Percentiles rank a stretch among this genome's conserved stretches.
These are phyloP conservation scores for Wolfiporia cocos DNA, from an alignment of 1,284 basidiomycete genomes.

Conservation along the genomic window DNA sequence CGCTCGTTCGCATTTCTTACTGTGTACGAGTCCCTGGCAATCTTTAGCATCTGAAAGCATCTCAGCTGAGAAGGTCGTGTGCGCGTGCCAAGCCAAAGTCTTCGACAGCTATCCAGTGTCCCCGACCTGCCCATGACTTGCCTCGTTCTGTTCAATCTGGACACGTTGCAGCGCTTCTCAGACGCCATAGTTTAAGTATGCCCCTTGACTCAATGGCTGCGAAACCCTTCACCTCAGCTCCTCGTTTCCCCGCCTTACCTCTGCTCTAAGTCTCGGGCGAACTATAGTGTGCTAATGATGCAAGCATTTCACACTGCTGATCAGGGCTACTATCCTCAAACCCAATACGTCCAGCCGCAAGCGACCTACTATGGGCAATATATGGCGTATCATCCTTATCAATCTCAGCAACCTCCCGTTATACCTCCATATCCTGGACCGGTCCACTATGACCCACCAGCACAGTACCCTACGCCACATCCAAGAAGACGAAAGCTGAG, in stretches of 20 bases:
- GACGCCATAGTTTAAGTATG: conserved; percentile 6
- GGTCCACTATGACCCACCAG: conserved; percentile 8
- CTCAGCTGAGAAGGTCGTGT: too few species aligned
- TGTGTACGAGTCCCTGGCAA: too few species aligned
- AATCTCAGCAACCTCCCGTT: conserved; percentile 9
- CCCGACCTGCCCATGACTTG: too few species aligned
- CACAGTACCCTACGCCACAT: conserved; percentile 12
- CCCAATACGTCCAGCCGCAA: conserved; percentile 12
- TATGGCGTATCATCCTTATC: conserved; percentile 15
- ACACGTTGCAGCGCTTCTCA: conserved; percentile 11
- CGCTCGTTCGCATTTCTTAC: too few species aligned
- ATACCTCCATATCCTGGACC: conserved; percentile 16
- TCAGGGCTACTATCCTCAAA: conserved; percentile 16
- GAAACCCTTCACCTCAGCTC: neutral
- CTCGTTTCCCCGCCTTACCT: neutral
- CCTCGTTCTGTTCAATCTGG: conserved; percentile 3
- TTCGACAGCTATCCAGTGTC: too few species aligned
- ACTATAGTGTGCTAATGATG: conserved; percentile 12
- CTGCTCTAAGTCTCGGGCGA: neutral
- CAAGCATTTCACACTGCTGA: conserved; percentile 18
- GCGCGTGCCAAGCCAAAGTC: neutral
- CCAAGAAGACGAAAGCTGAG: conserved; percentile 10
- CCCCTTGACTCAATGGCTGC: too few species aligned
- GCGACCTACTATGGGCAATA: conserved; percentile 15
- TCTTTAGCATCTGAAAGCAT: too few species aligned